Evolutionary conservation across 2,329 filamentous ascomycete species (phyloP), one percentile per base, ranked within the genome.

Genomic region (Colletotrichum tamarilloi): DNA sequence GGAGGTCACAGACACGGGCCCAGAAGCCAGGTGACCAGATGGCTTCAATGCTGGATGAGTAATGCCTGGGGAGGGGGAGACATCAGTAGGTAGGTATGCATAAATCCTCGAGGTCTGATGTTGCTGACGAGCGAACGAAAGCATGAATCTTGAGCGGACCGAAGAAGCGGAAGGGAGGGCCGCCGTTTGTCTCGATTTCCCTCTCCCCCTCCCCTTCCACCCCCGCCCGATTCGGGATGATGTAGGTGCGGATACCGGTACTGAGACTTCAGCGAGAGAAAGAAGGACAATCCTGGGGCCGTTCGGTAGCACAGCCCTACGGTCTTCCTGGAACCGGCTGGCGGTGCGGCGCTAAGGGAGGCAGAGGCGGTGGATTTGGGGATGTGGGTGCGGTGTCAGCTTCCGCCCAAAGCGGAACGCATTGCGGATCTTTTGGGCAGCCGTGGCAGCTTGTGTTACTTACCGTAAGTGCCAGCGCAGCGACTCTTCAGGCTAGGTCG

Each of bases 241-340:
- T 22, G 57, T 62, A 52, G 22, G 12, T 11, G 46, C 57, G 57
- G 35, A 26, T 19, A 42, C 38, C 8, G 62, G 9, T 32, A 35
- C 32, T 12, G 32, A 22, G 52, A 46, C 19, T 26, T 24, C 14
- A 60, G 46, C 3, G n/a, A 22, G 22, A 26, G 26, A 26, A 26
- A 42, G 38, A 42, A 16, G 16, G 38, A 1, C 26, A 22, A 62
- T 46, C 62, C 62, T 67, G 26, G 28, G 0, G 42, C 42, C 32
- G 16, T 42, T 46, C 26, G 30, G 63, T 35, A 42, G 57, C 62
- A 67, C 57, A 72, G 68, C 68, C 68, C 63, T 67, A 67, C 35
- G 46, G 30, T 42, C 55, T 60, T 46, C 42, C 24, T n/a, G 38
- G 32, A 49, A 22, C 30, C 49, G 26, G 30, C 58, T 42, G 63